phyloP scores from a whole-genome alignment of 75 land plant genomes.

The Cupressus sempervirens region DNA sequence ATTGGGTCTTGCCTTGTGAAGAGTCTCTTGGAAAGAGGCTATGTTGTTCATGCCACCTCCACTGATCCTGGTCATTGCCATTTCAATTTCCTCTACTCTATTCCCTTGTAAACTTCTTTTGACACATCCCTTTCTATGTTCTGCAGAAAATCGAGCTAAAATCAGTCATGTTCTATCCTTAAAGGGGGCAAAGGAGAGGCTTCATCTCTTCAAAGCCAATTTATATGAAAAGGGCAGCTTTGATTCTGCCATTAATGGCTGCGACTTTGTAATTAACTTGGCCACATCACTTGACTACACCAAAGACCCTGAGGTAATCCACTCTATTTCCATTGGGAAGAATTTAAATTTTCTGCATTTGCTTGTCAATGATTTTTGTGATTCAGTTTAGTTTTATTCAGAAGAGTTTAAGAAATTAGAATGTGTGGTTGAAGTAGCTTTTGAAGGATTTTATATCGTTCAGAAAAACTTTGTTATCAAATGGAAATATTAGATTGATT shows the following conservation, averaged over 20 bases:
- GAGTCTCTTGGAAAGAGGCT: neutral
- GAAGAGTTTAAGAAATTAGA: too few relatives aligned
- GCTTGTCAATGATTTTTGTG: too few relatives aligned
- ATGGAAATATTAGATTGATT: too few relatives aligned
- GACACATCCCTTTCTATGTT: neutral
- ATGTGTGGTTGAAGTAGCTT: too few relatives aligned
- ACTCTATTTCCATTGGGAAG: too few relatives aligned
- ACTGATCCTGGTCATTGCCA: neutral
- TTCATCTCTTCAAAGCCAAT: slow-evolving; percentile 22
- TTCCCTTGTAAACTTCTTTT: neutral
- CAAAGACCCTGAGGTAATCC: neutral
- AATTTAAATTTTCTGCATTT: too few relatives aligned
- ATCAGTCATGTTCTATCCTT: slow-evolving; percentile 20
- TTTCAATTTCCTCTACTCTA: neutral
- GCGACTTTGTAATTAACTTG: slow-evolving; percentile 30
- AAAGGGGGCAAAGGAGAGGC: slow-evolving; percentile 24
- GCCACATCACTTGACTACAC: slow-evolving; percentile 24
- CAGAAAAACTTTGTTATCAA: too few relatives aligned
- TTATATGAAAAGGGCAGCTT: slow-evolving; percentile 31
- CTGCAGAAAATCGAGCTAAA: slow-evolving; percentile 22
- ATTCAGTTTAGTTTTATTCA: too few relatives aligned
- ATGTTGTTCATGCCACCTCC: neutral
- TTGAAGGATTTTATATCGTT: too few relatives aligned
- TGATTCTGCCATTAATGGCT: slow-evolving; percentile 28
- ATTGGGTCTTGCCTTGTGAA: neutral